These are phyloP conservation scores for Candida pseudofarinosa DNA, from an alignment of 805 yeast species.

Conservation along the genomic window DNA sequence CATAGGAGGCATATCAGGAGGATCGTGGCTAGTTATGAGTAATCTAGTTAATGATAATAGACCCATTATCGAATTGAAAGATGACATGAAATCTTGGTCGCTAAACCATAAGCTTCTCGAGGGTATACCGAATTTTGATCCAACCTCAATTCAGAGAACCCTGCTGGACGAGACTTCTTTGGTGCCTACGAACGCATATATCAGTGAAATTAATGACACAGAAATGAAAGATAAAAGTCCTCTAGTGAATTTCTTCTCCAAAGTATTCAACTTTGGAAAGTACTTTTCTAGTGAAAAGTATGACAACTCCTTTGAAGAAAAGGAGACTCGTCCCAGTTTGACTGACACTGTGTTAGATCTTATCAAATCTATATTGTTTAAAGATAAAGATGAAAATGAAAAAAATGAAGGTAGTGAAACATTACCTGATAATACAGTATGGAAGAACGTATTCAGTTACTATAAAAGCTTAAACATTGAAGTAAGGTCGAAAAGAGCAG, in stretches of 20 bases:
- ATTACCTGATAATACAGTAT: neutral
- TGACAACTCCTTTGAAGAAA: neutral
- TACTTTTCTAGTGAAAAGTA: neutral
- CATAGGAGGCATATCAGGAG: conserved; percentile 67
- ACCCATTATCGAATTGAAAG: conserved; percentile 21
- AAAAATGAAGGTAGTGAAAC: neutral
- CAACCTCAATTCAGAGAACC: conserved; percentile 3
- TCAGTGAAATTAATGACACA: neutral
- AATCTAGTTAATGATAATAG: conserved; percentile 28
- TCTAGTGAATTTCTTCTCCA: neutral
- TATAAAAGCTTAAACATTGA: conserved; percentile 52
- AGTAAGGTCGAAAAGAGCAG: conserved; percentile 46
- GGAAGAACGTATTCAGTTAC: conserved; percentile 34
- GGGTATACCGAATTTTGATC: conserved; percentile 56
- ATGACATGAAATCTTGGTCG: conserved; percentile 33
- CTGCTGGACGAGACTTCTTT: neutral
- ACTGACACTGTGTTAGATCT: neutral
- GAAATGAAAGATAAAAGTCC: neutral
- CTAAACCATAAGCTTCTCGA: conserved; percentile 45
- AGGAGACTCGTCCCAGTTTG: neutral
- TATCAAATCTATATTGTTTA: neutral
- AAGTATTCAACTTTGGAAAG: neutral
- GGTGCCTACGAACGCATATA: neutral
- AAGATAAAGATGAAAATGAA: neutral
- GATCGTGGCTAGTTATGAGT: conserved; percentile 63